Evolutionary conservation across 768 basidiomycete species (phyloP), one percentile per base, ranked within the genome.

Genomic region (Leucosporidium yakuticum): DNA sequence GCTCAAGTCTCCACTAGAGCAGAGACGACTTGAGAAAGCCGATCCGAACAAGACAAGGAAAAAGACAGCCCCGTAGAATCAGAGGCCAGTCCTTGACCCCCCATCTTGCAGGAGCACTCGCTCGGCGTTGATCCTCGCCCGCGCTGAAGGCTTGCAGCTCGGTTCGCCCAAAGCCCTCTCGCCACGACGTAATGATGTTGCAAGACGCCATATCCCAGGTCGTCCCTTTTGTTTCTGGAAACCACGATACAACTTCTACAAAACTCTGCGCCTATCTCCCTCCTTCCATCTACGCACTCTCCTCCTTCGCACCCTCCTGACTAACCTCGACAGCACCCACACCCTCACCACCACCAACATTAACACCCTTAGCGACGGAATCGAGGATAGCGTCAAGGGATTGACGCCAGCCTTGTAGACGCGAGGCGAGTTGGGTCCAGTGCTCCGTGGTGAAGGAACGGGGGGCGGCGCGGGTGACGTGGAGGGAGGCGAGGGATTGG

Each of bases 391-490:
- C 21, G 44, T 61, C 65, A 59, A 73, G 53, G 17, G 65, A 60
- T 12, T n/a, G 34, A 31, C 63, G 54, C 90, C 90, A 93, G 36
- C 85, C 83, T n/a, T 85, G 74, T 11, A 92, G 78, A 50, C 89
- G 83, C 77, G 85, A 85, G 78, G 90, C 88, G 58, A 93, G 82
- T 29, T 82, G 81, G 75, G 85, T 84, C 91, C 91, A 94, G 77
- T 93, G 88, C 73, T 83, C 84, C 50, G 82, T 83, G 74, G 87
- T 88, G 75, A 92, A 92, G 15, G 84, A 83, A 64, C 89, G 87
- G 1, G 89, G 84, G 0, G 86, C 86, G 0, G 90, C 87, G 44
- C 86, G 86, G 60, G 84, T 85, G 67, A 93, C 83, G 70, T 85
- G 86, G 49, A 93, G 79, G 58, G 84, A 85, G 74, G 89, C 87